Evolutionary conservation across 164 flowering plant species (phyloP), one percentile per base, ranked within the genome.

Genomic region (Tinospora cordifolia): DNA sequence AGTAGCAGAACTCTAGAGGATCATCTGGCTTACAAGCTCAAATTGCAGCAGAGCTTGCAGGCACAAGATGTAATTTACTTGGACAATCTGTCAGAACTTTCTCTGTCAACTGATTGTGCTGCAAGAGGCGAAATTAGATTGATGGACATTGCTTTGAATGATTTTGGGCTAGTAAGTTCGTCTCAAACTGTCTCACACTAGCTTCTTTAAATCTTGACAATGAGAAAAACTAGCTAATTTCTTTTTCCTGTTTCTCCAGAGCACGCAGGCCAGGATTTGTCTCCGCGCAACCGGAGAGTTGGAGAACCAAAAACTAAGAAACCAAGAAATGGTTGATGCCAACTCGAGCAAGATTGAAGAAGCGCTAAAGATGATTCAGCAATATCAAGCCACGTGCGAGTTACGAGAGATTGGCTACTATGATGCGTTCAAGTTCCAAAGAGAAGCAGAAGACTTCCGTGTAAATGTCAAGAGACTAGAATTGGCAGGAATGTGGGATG

Each of bases 401-500:
- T 69, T 49, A 17, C 75, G 76, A 6, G 77, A 75, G 21, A 41
- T 83, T 11, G 88, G 91, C 25, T 92, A 89, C 69, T 92, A 86
- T 22, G 96, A 89, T 24, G 80, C 90, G 39, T 90, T 92, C 82
- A 89, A 86, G 76, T 69, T 71, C 19, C 87, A 86, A 51, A 78
- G 73, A 24, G 72, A 80, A 54, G 3, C 0, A 0, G 75, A 71
- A 7, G 96, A 92, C 69, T 92, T 90, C 80, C 2, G 75, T 0
- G 90, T 87, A 21, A 92, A 90, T 62, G 81, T 89, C 24, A 80
- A 65, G 70, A 82, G 98, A 75, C 80, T 86, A 5, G 87, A 89
- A 70, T 79, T 87, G 59, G 84, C 90, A 25, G 95, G 93, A 4
- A 76, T 86, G 36, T 90, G 89, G 90, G 96, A 92, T 66, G 96